Base-by-base conservation (phyloP, 1,139 yeast genomes). In the Geotrichum phurueaensis region DNA sequence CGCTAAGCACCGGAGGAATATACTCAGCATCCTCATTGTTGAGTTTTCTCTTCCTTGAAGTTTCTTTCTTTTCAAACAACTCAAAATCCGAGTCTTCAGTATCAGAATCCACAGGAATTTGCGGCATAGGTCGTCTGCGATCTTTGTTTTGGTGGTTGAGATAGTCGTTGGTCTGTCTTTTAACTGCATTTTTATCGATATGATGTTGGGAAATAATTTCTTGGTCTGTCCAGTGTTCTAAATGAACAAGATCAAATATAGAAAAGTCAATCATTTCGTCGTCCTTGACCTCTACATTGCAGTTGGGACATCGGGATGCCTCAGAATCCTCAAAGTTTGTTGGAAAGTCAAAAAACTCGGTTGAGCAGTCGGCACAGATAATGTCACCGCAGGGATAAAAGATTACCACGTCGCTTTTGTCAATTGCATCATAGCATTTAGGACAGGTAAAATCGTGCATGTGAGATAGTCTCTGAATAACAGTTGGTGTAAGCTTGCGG, bases 401-500 rank as follows among this genome's bases (percentile, higher is more conserved):
- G 20, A 72, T 61, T 7, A 65, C 65, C 2, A 82, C 76, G 27
- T 76, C 77, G 49, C 79, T 79, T 31, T 75, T 77, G 7, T 82
- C 80, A n/a, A 82, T 71, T 10, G 81, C 81, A 65, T 86, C 92
- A 65, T 78, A 76, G 70, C 97, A 90, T 55, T 83, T 73, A 1
- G 91, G 86, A 72, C 97, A 91, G 1, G 81, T 74, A 62, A 83
- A 78, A 56, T 73, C 76, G 10, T 70, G 71, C 5, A 69, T 63
- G 43, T 53, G 49, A 36, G 56, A 61, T 27, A 68, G 60, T 18
- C 68, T 60, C 9, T 53, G 56, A 5, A 69, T 67, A 23, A 65
- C 66, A 20, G 58, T 63, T 5, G 51, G 58, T 22, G 60, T 60
- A 47, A 68, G 63, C 58, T 53, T 57, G 45, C 67, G 61, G 6